Base-by-base conservation (phyloP, 306 rosid genomes). In the Macrotyloma uniflorum region DNA sequence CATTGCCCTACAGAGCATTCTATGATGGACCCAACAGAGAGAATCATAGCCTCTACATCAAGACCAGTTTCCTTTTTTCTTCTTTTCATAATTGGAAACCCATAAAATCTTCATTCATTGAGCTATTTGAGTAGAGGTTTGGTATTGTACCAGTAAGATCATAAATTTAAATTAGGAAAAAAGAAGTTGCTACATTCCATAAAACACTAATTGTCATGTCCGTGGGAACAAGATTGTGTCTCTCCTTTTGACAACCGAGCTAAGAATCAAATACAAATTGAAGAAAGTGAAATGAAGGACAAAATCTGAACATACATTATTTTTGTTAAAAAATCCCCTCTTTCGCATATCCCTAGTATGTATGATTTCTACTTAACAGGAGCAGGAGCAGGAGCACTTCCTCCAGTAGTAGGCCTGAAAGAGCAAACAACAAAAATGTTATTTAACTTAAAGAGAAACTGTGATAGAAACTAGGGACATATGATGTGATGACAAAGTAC, bases 391-490 rank as follows among this genome's bases (percentile, higher is more conserved):
- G 88, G 71, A 19, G 84, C 71, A 58, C 79, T 58, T 79, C 93
- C 93, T 11, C 97, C 97, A 5, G 91, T 78, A 22, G 97, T 91
- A 67, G 97, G 94, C 88, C 97, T 89, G 28, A 50, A 85, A 69
- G 47, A 43, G 23, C 33, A 61, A 79, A 40, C 66, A 20, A 13
- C 18, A 43, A 12, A 15, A 59, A 63, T 70, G 40, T 47, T 3
- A 53, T 30, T 59, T 18, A 54, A 28, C 66, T 6, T 0, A 0
- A n/a, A 33, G 36, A 69, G 19, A n/a, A 67, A 67, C 43, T 9
- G 45, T 58, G 10, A 58, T 24, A 53, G 16, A 82, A 82, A 53
- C 36, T 28, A 1, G 0, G 5, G 61, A 55, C 67, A 67, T 74
- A 10, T 36, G 19, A 35, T 38, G 82, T 57, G 76, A 38, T 12